Evolutionary conservation across 257 asterid species (phyloP).

Genomic region (Verbascum thapsus): DNA sequence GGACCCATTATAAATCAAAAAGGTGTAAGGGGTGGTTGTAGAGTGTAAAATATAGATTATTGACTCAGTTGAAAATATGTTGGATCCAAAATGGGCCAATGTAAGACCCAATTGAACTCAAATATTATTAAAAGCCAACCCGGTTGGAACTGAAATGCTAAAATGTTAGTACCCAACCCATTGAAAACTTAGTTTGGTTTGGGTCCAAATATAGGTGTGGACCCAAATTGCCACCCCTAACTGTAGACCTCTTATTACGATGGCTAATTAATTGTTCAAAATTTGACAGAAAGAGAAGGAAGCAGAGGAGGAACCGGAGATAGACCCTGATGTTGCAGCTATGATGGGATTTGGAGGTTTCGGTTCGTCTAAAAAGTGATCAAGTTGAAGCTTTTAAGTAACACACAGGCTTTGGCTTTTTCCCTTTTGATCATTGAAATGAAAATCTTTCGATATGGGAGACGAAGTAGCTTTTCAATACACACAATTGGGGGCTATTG

Average conservation of each 20-base stretch:
- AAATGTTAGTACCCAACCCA: no score
- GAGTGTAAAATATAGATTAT: no score
- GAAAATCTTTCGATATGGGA: constrained; percentile 2
- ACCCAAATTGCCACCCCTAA: not conserved
- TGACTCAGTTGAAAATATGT: no score
- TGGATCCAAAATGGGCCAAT: no score
- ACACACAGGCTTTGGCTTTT: constrained; percentile 1
- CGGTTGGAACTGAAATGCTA: no score
- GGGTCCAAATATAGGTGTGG: no score
- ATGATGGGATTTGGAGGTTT: constrained; percentile 99
- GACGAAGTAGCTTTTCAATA: not conserved
- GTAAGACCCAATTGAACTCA: no score
- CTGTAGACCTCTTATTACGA: not conserved
- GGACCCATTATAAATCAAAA: no score
- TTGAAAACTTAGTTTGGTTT: no score
- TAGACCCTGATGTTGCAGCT: constrained; percentile 90
- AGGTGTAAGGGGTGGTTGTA: no score
- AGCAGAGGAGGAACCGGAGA: constrained; percentile 85
- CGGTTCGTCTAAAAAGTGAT: constrained; percentile 76
- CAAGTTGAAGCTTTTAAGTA: not conserved
- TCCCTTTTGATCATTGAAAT: constrained; percentile 12
- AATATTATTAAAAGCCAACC: no score
- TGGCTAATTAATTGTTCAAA: constrained; percentile 20
- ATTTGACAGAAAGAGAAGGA: constrained; percentile 74
- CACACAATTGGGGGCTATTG: not conserved